A percentile compares a stretch with the other conserved stretches of the same genome.
Conservation (phyloP, 371 early-diverging fungal genomes). For the Mucor lusitanicus region DNA sequence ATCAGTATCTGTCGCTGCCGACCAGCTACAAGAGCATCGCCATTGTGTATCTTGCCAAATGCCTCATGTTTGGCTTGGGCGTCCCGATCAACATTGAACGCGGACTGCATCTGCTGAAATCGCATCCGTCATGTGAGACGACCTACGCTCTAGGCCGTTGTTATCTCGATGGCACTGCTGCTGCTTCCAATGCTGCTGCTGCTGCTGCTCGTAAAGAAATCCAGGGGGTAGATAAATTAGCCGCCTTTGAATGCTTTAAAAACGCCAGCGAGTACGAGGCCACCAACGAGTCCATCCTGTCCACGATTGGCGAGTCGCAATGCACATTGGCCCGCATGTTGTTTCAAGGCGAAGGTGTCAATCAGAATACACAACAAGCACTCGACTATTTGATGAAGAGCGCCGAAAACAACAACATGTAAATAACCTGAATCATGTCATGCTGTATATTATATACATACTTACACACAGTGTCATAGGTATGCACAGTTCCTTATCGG, state of each 20-base stretch:
- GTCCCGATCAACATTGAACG: slow-evolving; percentile 8
- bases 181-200: not conserved
- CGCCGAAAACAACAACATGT: slow-evolving; percentile 46
- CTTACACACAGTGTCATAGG: slow-evolving; percentile 17
- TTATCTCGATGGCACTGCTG: slow-evolving; percentile 15
- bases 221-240: slow-evolving; percentile 8
- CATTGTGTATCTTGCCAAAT: slow-evolving; percentile 22
- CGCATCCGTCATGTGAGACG: slow-evolving; percentile 26
- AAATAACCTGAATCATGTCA: slow-evolving; percentile 4
- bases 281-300: slow-evolving; percentile 12
- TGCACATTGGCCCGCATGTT: slow-evolving; percentile 43
- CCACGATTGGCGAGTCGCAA: slow-evolving; percentile 31
- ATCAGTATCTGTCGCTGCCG: slow-evolving; percentile 2
- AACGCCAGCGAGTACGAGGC: slow-evolving; percentile 11
- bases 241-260: slow-evolving; percentile 24
- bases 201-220: not conserved
- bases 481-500: slow-evolving; percentile 52
- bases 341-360: slow-evolving; percentile 40
- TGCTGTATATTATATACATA: not conserved
- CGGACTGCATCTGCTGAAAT: slow-evolving; percentile 16
- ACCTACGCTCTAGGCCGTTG: slow-evolving; percentile 22
- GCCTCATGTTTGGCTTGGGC: slow-evolving; percentile 23
- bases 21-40: slow-evolving; percentile 4
- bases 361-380: slow-evolving; percentile 34
- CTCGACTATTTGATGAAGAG: slow-evolving; percentile 34